phyloP scores from a whole-genome alignment of 1,139 yeast species.

The Lipomyces yarrowii region DNA sequence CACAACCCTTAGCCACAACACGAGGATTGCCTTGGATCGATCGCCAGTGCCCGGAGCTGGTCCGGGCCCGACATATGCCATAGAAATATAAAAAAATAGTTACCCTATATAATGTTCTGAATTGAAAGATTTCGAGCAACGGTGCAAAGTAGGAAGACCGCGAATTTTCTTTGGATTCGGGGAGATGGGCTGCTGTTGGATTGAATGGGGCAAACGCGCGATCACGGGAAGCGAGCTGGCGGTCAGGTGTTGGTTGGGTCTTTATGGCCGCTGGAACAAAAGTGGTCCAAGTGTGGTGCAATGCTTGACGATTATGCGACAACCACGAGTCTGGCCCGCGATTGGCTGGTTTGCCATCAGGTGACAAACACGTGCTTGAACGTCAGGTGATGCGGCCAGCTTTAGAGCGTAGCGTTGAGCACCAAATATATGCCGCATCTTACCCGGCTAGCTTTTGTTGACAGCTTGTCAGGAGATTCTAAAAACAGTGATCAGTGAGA shows the following conservation, averaged over 20 bases:
- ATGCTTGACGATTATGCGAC: background rate
- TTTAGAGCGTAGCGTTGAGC: too few species aligned
- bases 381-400: background rate
- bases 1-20: constrained; percentile 5
- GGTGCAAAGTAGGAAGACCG: background rate
- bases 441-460: too few species aligned
- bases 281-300: too few species aligned
- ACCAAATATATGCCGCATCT: too few species aligned
- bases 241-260: background rate
- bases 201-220: background rate
- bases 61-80: background rate
- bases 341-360: background rate
- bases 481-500: too few species aligned
- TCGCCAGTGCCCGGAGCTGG: background rate
- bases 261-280: background rate
- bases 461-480: too few species aligned
- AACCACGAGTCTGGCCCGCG: background rate
- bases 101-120: background rate
- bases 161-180: too few species aligned
- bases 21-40: background rate
- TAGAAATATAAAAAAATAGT: background rate
- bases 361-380: background rate
- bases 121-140: background rate
- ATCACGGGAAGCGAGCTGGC: constrained; percentile 2
- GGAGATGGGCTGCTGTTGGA: background rate